A percentile compares a stretch with the other conserved stretches of the same genome.
phyloP scores from a whole-genome alignment of 208 protist species.

The Wallacemonas rigidus region DNA sequence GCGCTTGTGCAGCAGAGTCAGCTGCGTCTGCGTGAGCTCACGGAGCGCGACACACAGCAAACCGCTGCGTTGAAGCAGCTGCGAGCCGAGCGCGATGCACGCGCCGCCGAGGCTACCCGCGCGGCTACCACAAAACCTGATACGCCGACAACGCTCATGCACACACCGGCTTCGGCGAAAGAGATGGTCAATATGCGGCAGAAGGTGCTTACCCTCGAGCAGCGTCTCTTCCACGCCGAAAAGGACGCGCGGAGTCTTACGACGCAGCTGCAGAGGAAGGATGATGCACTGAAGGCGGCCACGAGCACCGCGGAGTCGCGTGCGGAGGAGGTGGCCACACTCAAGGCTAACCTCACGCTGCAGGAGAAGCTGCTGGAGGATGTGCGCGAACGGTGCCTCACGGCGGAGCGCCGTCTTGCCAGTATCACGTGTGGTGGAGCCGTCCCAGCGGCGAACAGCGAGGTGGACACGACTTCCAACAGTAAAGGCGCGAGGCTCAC shows the following conservation, averaged over 20 bases:
- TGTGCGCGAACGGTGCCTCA: constrained; percentile 16
- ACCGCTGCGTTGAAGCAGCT: constrained; percentile 25
- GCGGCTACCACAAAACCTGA: too few species aligned
- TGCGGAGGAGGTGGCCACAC: constrained; percentile 17
- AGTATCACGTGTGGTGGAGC: constrained; percentile 2
- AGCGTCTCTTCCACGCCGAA: constrained; percentile 8
- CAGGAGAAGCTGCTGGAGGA: constrained; percentile 20
- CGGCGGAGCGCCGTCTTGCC: not conserved
- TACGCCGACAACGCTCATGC: not conserved
- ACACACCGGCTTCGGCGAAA: constrained; percentile 32
- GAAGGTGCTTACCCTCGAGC: constrained; percentile 20
- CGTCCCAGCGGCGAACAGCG: not conserved
- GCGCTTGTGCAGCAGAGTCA: constrained; percentile 40
- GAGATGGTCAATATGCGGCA: constrained; percentile 18
- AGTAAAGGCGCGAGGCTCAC: constrained; percentile 24
- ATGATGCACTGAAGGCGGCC: constrained; percentile 24
- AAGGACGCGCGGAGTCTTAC: constrained; percentile 10
- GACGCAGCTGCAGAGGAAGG: constrained; percentile 23
- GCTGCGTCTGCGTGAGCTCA: constrained; percentile 21
- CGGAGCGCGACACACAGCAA: constrained; percentile 23
- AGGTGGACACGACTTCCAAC: constrained; percentile 11
- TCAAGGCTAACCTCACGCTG: constrained; percentile 15
- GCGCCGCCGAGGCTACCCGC: not conserved
- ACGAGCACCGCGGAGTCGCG: constrained; percentile 11
- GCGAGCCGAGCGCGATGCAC: constrained; percentile 30